Conservation (phyloP, 2,329 filamentous ascomycete species). For the Ceratocystis cubensis region DNA sequence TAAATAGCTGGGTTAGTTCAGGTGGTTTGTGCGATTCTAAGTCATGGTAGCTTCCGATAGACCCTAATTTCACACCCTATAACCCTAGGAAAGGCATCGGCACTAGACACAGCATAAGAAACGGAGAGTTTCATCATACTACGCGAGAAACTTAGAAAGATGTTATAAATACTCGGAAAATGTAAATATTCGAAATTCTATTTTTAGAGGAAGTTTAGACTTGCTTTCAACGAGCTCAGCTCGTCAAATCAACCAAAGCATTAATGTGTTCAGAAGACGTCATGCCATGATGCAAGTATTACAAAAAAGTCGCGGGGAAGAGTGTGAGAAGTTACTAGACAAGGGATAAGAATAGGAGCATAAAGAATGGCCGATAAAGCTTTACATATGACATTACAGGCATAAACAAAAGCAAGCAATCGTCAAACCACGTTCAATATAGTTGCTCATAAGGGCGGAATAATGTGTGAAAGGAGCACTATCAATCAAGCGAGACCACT, state of each 20-base stretch:
- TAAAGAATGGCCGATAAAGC: too few relatives aligned
- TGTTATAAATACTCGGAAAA: neutral
- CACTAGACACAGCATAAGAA: neutral
- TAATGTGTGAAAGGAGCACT: neutral
- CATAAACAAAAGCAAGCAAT: neutral
- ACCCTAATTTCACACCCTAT: too few relatives aligned
- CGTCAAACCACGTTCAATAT: neutral
- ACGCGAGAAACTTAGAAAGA: neutral
- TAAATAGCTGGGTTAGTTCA: too few relatives aligned
- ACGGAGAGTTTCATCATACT: neutral
- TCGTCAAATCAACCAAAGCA: neutral
- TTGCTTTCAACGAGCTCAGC: neutral
- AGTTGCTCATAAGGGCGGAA: too few relatives aligned
- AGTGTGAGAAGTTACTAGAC: too few relatives aligned
- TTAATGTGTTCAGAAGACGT: neutral
- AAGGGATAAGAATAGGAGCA: too few relatives aligned
- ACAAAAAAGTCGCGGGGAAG: neutral
- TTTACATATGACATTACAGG: neutral
- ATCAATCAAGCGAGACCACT: neutral
- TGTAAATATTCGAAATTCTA: neutral
- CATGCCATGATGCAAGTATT: neutral
- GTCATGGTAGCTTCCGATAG: too few relatives aligned
- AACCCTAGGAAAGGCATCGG: too few relatives aligned
- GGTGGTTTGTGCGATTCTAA: too few relatives aligned
- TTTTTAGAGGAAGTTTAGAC: neutral